Evolutionary conservation across 345 rosid genomes (phyloP).

Genomic region (Raphanus raphanistrum): DNA sequence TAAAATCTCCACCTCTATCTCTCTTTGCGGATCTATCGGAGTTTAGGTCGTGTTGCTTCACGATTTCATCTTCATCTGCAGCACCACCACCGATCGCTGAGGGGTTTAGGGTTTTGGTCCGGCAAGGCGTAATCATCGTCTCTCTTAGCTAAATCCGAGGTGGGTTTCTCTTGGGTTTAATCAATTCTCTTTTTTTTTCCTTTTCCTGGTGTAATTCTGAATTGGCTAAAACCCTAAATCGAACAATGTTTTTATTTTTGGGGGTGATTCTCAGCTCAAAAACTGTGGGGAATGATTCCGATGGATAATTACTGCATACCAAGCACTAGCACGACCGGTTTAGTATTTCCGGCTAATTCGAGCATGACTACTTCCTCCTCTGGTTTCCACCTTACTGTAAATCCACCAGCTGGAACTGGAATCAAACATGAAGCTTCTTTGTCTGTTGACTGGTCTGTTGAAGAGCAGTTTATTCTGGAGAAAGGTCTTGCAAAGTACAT

Average conservation of each 20-base stretch:
- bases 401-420: conserved; percentile 29
- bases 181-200: not conserved
- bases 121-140: not conserved
- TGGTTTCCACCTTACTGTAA: conserved; percentile 31
- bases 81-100: not conserved
- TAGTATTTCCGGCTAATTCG: conserved; percentile 32
- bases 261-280: conserved; percentile 2
- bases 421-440: conserved; percentile 52
- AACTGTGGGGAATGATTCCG: not conserved
- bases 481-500: conserved; percentile 67
- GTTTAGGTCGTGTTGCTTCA: not conserved
- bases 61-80: conserved; percentile 7
- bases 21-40: not conserved
- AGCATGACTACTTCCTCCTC: conserved; percentile 31
- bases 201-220: conserved; percentile 1
- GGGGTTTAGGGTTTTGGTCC: conserved; percentile 30
- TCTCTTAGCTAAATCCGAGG: conserved; percentile 3
- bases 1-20: not conserved
- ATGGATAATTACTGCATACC: conserved; percentile 36
- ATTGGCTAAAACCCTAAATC: conserved; percentile 26
- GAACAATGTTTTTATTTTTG: not conserved
- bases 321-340: conserved; percentile 31
- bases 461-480: conserved; percentile 73
- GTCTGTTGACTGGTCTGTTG: conserved; percentile 81
- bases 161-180: conserved; percentile 27